These are phyloP conservation scores for Ceratobasidium sp. DNA, from an alignment of 1,284 basidiomycete species.

Conservation along the genomic window DNA sequence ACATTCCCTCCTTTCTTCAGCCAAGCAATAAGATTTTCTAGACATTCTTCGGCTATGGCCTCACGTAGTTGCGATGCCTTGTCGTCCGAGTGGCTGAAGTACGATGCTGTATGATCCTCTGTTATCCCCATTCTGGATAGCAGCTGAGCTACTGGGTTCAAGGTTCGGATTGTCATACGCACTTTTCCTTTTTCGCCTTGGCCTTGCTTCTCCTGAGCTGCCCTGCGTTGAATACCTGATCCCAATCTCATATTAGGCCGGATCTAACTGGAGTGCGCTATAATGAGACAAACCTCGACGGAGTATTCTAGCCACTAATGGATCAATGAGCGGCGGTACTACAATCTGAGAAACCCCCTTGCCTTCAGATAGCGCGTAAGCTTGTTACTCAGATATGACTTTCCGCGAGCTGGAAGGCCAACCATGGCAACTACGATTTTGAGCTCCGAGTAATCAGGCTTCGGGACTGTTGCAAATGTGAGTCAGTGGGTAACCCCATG, in stretches of 20 bases:
- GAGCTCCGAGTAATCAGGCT: conserved; percentile 96
- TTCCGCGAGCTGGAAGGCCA: conserved; percentile 81
- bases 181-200: conserved; percentile 70
- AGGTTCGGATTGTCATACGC: conserved; percentile 44
- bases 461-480: conserved; percentile 66
- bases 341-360: conserved; percentile 41
- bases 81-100: conserved; percentile 88
- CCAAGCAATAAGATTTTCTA: conserved; percentile 96
- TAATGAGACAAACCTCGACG: conserved; percentile 69
- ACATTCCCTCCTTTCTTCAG: conserved; percentile 95
- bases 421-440: conserved; percentile 99
- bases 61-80: conserved; percentile 83
- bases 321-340: conserved; percentile 37
- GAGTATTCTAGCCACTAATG: conserved; percentile 96
- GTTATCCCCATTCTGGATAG: conserved; percentile 70
- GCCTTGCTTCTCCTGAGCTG: conserved; percentile 91
- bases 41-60: conserved; percentile 85
- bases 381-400: conserved; percentile 86
- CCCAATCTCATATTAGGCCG: conserved; percentile 24
- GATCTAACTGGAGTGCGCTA: background rate
- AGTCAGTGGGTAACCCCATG: conserved; percentile 17
- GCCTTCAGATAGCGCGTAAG: conserved; percentile 81
- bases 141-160: background rate
- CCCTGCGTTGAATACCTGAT: conserved; percentile 95
- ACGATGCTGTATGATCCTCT: conserved; percentile 90